phyloP scores from a whole-genome alignment of 2,329 filamentous ascomycete species.

The Cyphellophora europaea region DNA sequence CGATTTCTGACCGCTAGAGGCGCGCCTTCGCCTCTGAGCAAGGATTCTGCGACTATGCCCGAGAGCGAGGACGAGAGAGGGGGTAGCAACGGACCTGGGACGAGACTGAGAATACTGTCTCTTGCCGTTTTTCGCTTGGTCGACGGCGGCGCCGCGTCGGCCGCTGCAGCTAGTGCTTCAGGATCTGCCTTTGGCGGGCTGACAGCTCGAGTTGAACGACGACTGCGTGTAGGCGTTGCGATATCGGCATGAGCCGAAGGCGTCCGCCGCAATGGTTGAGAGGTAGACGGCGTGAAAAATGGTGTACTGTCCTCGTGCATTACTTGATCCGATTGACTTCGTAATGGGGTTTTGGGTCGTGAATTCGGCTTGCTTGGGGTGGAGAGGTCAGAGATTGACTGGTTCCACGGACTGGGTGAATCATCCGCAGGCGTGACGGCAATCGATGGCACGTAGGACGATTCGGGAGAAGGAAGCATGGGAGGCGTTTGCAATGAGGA shows the following conservation, averaged over 20 bases:
- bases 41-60: conserved; percentile 55
- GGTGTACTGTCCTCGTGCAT: conserved; percentile 5
- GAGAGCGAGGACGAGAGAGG: conserved; percentile 52
- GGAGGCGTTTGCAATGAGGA: background rate
- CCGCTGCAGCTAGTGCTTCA: conserved; percentile 4
- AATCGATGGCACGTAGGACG: conserved; percentile 15
- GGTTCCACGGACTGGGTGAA: conserved; percentile 9
- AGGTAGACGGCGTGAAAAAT: conserved; percentile 14
- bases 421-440: conserved; percentile 15
- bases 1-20: conserved; percentile 9
- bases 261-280: conserved; percentile 8
- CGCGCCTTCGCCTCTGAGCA: conserved; percentile 45
- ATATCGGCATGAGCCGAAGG: conserved; percentile 12
- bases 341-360: conserved; percentile 10
- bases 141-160: conserved; percentile 19
- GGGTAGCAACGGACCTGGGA: conserved; percentile 48
- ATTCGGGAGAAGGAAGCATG: conserved; percentile 1
- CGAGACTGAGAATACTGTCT: conserved; percentile 37
- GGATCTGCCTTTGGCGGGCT: conserved; percentile 13
- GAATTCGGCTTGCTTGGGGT: conserved; percentile 1
- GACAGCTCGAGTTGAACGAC: conserved; percentile 7
- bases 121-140: conserved; percentile 28
- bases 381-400: conserved; percentile 11
- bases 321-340: conserved; percentile 3
- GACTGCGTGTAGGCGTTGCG: conserved; percentile 13